Percentiles rank a stretch among this genome's conserved stretches.
These are phyloP conservation scores for Talaromyces sp. DNA, from an alignment of 2,329 filamentous ascomycete genomes.

Conservation along the genomic window DNA sequence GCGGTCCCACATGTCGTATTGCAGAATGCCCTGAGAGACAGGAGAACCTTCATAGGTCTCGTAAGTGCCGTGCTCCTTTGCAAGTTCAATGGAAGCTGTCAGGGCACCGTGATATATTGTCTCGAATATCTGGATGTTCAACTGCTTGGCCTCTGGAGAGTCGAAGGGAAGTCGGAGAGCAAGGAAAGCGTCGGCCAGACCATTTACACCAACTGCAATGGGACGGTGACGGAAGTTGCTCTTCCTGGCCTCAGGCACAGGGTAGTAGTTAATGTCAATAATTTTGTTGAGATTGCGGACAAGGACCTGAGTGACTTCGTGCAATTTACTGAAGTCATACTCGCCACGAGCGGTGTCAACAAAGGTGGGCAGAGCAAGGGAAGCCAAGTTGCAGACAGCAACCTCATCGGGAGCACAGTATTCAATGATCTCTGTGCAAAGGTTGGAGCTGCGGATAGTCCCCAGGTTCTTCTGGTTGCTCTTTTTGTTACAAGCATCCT, in stretches of 20 bases:
- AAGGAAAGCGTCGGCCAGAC: slow-evolving; percentile 96
- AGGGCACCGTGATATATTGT: slow-evolving; percentile 97
- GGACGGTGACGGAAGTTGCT: slow-evolving; percentile 97
- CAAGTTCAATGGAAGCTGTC: slow-evolving; percentile 81
- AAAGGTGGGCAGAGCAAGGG: slow-evolving; percentile 82
- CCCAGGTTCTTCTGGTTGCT: slow-evolving; percentile 99
- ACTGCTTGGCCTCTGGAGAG: slow-evolving; percentile 83
- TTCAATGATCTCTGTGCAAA: slow-evolving; percentile 98
- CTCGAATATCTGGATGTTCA: slow-evolving; percentile 99
- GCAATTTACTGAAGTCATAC: slow-evolving; percentile 95
- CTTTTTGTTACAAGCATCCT: slow-evolving; percentile 97
- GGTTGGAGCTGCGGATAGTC: slow-evolving; percentile 95
- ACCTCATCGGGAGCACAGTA: slow-evolving; percentile 97
- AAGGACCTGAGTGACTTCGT: slow-evolving; percentile 88
- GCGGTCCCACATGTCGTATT: slow-evolving; percentile 98
- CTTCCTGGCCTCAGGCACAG: slow-evolving; percentile 86
- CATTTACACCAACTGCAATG: slow-evolving; percentile 93
- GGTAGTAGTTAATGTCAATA: slow-evolving; percentile 97
- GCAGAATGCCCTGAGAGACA: slow-evolving; percentile 88
- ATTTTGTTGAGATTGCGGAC: slow-evolving; percentile 96
- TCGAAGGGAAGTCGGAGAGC: slow-evolving; percentile 95
- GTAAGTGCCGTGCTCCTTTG: slow-evolving; percentile 78
- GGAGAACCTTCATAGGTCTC: slow-evolving; percentile 88
- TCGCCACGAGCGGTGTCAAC: slow-evolving; percentile 78
- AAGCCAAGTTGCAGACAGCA: slow-evolving; percentile 96